phyloP scores from a whole-genome alignment of 148 eudicot genomes.

The Rhododendron vialii region DNA sequence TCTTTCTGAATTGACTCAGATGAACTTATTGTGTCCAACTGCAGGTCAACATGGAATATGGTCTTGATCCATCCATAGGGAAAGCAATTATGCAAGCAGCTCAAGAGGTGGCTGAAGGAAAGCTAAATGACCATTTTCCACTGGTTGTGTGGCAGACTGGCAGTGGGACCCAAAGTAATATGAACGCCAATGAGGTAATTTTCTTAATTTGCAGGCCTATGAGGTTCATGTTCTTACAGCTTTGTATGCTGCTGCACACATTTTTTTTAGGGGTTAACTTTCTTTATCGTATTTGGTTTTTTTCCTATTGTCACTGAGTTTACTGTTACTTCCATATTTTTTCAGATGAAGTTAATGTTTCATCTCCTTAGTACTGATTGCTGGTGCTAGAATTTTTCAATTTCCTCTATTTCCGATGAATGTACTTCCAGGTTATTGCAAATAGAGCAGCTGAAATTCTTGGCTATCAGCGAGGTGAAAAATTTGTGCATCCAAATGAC shows the following conservation, averaged over 20 bases:
- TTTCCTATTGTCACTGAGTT: not conserved
- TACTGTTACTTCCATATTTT: not conserved
- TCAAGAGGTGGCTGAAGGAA: conserved; percentile 93
- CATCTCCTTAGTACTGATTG: not conserved
- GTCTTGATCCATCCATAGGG: conserved; percentile 86
- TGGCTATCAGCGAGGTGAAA: conserved; percentile 87
- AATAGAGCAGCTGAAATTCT: conserved; percentile 99
- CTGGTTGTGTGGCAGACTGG: conserved; percentile 99
- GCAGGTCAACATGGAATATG: conserved; percentile 97
- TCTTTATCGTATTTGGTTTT: not conserved
- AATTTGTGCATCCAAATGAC: conserved; percentile 97
- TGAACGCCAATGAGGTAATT: conserved; percentile 97
- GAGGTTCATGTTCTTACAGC: not conserved
- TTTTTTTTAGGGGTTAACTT: not conserved
- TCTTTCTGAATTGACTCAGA: conserved; percentile 5
- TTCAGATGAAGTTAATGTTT: not conserved
- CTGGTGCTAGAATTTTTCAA: not conserved
- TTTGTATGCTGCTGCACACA: not conserved
- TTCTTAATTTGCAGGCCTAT: not conserved
- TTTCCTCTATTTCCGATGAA: not conserved
- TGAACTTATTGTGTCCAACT: conserved; percentile 13
- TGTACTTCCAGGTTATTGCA: conserved; percentile 71
- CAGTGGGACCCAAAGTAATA: conserved; percentile 97
- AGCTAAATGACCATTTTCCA: conserved; percentile 87
- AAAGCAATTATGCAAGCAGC: conserved; percentile 99